A percentile compares a stretch with the other conserved stretches of the same genome.
phyloP scores from a whole-genome alignment of 1,139 yeast genomes.

The Schwanniomyces etchellsii region DNA sequence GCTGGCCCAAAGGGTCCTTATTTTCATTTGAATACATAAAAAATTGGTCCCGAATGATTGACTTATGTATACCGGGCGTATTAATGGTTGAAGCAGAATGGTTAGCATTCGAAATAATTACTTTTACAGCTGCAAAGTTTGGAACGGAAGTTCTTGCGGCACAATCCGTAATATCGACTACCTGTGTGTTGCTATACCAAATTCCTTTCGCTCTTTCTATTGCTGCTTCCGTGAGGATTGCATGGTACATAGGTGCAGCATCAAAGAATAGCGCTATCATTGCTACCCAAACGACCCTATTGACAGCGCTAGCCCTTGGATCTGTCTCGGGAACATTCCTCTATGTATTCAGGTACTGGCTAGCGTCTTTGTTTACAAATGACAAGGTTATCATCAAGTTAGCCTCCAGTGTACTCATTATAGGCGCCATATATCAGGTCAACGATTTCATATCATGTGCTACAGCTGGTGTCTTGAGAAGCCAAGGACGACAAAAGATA shows the following conservation, averaged over 20 bases:
- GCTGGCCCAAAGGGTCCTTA: slow-evolving; percentile 50
- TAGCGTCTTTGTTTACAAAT: slow-evolving; percentile 46
- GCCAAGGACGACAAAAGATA: slow-evolving; percentile 63
- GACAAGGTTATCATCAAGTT: slow-evolving; percentile 44
- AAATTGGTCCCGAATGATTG: slow-evolving; percentile 49
- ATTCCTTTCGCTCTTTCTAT: slow-evolving; percentile 71
- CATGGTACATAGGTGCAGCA: slow-evolving; percentile 74
- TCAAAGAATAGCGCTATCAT: slow-evolving; percentile 44
- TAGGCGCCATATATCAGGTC: slow-evolving; percentile 56
- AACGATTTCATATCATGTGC: slow-evolving; percentile 51
- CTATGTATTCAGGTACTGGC: slow-evolving; percentile 28
- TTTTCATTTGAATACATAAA: slow-evolving; percentile 31
- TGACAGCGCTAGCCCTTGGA: slow-evolving; percentile 40
- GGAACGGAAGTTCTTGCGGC: slow-evolving; percentile 69
- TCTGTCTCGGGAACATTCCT: slow-evolving; percentile 31
- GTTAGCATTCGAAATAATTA: slow-evolving; percentile 62
- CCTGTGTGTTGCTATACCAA: slow-evolving; percentile 65
- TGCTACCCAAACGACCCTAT: slow-evolving; percentile 36
- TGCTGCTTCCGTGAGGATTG: slow-evolving; percentile 71
- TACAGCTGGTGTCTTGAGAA: slow-evolving; percentile 57
- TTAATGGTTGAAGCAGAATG: slow-evolving; percentile 65
- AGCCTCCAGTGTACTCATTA: slow-evolving; percentile 47
- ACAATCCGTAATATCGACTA: slow-evolving; percentile 65
- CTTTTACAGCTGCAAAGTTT: slow-evolving; percentile 55
- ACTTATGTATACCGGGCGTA: slow-evolving; percentile 55